Conservation (phyloP, 345 rosid genomes). For the Geranium rotundifolium region DNA sequence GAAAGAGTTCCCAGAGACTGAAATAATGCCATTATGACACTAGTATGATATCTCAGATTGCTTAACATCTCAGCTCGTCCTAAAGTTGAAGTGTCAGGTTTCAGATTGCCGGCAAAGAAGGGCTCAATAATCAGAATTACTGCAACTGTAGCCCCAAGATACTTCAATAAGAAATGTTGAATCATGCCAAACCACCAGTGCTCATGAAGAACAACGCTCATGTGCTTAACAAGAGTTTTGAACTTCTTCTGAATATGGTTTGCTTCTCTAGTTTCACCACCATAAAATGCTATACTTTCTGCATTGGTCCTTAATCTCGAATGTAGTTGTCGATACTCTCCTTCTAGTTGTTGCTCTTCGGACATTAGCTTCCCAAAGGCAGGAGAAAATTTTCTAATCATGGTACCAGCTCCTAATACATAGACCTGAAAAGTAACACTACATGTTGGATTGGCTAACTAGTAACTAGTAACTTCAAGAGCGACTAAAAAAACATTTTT, state of each 20-base stretch:
- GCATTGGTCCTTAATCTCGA: constrained; percentile 96
- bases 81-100: constrained; percentile 78
- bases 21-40: constrained; percentile 85
- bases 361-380: constrained; percentile 92
- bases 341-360: constrained; percentile 90
- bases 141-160: constrained; percentile 95
- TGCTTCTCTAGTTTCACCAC: constrained; percentile 87
- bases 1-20: constrained; percentile 91
- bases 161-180: constrained; percentile 89
- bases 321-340: constrained; percentile 93
- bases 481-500: neutral
- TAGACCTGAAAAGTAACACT: constrained; percentile 48
- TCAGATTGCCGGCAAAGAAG: constrained; percentile 81
- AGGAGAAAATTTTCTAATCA: constrained; percentile 87
- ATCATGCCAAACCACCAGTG: constrained; percentile 99
- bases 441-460: constrained; percentile 5
- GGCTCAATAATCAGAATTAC: constrained; percentile 92
- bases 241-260: constrained; percentile 84
- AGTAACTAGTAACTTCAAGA: neutral
- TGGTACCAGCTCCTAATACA: constrained; percentile 79
- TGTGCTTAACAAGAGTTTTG: constrained; percentile 57
- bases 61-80: constrained; percentile 98
- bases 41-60: constrained; percentile 96
- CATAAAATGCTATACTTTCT: constrained; percentile 97
- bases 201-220: constrained; percentile 74